Evolutionary conservation across 2,329 filamentous ascomycete genomes (phyloP).

Genomic region (Tolypocladium cylindrosporum): DNA sequence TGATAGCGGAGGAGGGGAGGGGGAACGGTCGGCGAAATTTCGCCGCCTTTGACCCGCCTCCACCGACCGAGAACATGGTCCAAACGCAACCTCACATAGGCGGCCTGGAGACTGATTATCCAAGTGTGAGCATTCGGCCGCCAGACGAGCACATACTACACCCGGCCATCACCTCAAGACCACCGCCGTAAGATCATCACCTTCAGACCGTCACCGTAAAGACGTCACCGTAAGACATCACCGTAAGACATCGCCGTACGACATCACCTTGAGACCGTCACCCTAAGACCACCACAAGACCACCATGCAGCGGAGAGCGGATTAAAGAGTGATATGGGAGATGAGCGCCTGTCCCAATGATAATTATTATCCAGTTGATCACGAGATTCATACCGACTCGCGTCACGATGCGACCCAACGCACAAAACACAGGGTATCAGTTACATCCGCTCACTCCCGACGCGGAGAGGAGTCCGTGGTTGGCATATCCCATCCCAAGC

Average conservation of each 20-base stretch:
- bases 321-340: not conserved
- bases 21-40: not conserved
- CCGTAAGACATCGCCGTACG: too few species aligned
- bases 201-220: too few species aligned
- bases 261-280: too few species aligned
- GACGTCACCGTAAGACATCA: too few species aligned
- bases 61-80: too few species aligned
- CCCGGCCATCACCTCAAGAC: too few species aligned
- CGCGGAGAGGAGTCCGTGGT: not conserved
- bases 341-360: not conserved
- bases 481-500: slow-evolving; percentile 6
- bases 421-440: slow-evolving; percentile 13
- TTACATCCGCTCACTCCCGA: slow-evolving; percentile 4
- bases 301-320: not conserved
- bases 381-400: not conserved
- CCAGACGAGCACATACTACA: not conserved
- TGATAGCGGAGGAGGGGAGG: not conserved
- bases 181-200: too few species aligned
- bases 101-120: not conserved
- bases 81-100: not conserved
- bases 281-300: too few species aligned
- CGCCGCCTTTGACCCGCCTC: not conserved
- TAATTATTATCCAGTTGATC: not conserved
- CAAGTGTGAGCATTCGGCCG: not conserved
- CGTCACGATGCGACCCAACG: not conserved